Evolutionary conservation across 768 basidiomycete species (phyloP).

Genomic region (Termitomyces sp.): DNA sequence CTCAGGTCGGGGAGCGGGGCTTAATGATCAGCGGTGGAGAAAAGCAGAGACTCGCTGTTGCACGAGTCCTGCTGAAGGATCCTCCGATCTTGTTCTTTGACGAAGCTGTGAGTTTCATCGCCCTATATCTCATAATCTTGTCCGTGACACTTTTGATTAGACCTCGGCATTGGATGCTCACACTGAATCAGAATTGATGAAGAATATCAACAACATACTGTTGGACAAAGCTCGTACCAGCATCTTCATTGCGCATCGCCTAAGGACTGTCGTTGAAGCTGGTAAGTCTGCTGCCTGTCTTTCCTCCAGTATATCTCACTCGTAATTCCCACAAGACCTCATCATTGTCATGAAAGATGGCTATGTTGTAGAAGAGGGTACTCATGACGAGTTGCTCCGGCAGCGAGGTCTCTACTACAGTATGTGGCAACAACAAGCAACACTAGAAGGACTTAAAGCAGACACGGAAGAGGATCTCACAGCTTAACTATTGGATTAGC

Average conservation of each 20-base stretch:
- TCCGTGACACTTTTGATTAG: constrained; percentile 32
- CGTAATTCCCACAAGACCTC: constrained; percentile 47
- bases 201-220: constrained; percentile 81
- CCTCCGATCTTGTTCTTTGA: constrained; percentile 97
- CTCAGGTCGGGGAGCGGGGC: constrained; percentile 93
- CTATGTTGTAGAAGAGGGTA: constrained; percentile 86
- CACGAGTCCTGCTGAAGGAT: constrained; percentile 88
- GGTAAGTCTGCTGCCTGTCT: constrained; percentile 38
- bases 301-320: neutral
- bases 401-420: constrained; percentile 67
- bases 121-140: neutral
- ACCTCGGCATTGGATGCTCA: constrained; percentile 95
- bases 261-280: constrained; percentile 89
- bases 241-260: constrained; percentile 93
- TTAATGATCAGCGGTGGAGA: constrained; percentile 99
- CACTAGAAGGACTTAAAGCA: constrained; percentile 29
- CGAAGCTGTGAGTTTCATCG: constrained; percentile 76
- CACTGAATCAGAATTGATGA: constrained; percentile 94
- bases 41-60: constrained; percentile 95
- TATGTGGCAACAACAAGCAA: constrained; percentile 81
- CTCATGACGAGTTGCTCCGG: constrained; percentile 81
- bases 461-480: constrained; percentile 6
- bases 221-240: constrained; percentile 81
- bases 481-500: neutral
- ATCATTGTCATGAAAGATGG: constrained; percentile 96